These are phyloP conservation scores for Exophiala bonariae DNA, from an alignment of 2,329 filamentous ascomycete species.

Conservation along the genomic window DNA sequence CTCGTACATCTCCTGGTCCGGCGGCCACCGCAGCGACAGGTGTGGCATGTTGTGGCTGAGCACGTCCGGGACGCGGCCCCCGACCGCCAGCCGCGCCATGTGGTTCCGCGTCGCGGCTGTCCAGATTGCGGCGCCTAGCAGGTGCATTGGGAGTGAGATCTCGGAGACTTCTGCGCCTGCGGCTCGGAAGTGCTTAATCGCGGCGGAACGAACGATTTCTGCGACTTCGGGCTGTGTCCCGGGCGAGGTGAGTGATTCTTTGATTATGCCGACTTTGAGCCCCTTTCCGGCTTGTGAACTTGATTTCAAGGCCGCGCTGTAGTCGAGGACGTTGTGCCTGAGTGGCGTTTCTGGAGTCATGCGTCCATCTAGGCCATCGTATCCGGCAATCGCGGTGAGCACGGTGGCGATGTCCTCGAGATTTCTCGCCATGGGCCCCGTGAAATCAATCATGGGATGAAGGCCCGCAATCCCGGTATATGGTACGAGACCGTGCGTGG, in stretches of 20 bases:
- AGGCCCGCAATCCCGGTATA: constrained; percentile 49
- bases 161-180: constrained; percentile 48
- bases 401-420: constrained; percentile 45
- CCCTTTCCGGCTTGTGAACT: constrained; percentile 35
- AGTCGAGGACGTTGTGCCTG: constrained; percentile 33
- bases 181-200: constrained; percentile 37
- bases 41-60: constrained; percentile 36
- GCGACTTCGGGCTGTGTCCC: constrained; percentile 42
- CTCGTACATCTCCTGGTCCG: constrained; percentile 45
- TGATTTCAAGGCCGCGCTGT: constrained; percentile 32
- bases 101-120: constrained; percentile 40
- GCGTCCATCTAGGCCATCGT: constrained; percentile 50
- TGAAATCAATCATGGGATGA: constrained; percentile 46
- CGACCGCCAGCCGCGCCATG: constrained; percentile 35
- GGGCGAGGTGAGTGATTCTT: constrained; percentile 42
- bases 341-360: constrained; percentile 42
- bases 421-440: constrained; percentile 46
- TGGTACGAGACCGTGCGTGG: constrained; percentile 51
- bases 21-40: constrained; percentile 34
- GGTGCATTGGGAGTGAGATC: constrained; percentile 50
- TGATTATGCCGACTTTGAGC: constrained; percentile 48
- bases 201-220: constrained; percentile 37
- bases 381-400: constrained; percentile 48
- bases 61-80: constrained; percentile 33
- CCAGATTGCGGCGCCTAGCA: constrained; percentile 49